Evolutionary conservation across 1,139 yeast species (phyloP).

Genomic region (Pichia sp.): DNA sequence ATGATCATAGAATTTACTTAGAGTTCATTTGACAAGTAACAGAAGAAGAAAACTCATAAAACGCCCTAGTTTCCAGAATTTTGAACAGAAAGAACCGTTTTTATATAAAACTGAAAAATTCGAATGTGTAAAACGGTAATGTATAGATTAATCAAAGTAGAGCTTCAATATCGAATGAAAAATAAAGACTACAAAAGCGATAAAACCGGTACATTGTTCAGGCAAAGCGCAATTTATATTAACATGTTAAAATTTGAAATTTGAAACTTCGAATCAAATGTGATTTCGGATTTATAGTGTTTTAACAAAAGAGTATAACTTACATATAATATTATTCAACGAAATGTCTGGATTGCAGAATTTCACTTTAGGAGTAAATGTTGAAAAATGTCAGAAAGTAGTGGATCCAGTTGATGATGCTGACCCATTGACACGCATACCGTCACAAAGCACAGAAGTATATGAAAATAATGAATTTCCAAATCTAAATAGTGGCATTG

Average conservation of each 20-base stretch:
- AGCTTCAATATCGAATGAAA: neutral
- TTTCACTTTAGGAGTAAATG: neutral
- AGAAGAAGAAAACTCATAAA: neutral
- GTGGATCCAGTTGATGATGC: neutral
- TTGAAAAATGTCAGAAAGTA: neutral
- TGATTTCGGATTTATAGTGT: neutral
- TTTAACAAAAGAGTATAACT: neutral
- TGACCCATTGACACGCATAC: conserved; percentile 9
- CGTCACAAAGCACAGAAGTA: conserved; percentile 3
- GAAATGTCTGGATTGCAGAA: neutral
- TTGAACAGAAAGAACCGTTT: neutral
- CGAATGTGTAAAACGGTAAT: neutral
- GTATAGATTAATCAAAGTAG: neutral
- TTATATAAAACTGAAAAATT: neutral
- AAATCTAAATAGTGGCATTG: neutral
- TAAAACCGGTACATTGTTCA: neutral
- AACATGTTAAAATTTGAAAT: neutral
- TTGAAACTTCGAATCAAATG: neutral
- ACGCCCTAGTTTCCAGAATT: neutral
- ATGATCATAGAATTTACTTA: neutral
- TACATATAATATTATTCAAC: neutral
- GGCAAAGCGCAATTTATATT: neutral
- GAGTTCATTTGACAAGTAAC: neutral
- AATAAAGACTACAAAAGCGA: neutral
- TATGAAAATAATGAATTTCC: conserved; percentile 1